Evolutionary conservation across 768 basidiomycete species (phyloP).

Genomic region (Amanita phalloides): DNA sequence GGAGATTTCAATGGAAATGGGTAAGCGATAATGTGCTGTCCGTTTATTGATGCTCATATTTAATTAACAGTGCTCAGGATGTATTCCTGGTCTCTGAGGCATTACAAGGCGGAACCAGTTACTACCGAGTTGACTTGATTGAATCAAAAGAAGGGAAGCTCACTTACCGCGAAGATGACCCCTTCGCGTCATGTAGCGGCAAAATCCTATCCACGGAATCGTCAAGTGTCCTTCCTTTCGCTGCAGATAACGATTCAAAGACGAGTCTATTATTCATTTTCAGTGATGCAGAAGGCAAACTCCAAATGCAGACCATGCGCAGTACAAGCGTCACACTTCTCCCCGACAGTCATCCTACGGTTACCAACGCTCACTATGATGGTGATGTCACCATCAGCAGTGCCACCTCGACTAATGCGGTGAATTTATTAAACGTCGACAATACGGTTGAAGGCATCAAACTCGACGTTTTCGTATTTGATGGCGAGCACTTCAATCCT

Average conservation of each 20-base stretch:
- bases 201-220: neutral
- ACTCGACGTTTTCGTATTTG: neutral
- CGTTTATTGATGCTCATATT: neutral
- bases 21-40: neutral
- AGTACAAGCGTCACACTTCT: neutral
- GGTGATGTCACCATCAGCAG: neutral
- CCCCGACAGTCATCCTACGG: neutral
- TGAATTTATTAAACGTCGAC: too few species aligned
- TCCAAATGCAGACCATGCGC: neutral
- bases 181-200: neutral
- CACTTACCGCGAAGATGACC: neutral
- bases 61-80: neutral
- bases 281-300: neutral
- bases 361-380: neutral
- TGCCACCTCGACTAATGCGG: neutral
- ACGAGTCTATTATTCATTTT: neutral
- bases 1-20: neutral
- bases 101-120: neutral
- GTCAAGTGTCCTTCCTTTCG: neutral
- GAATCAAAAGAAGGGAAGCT: neutral
- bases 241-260: neutral
- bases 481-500: neutral
- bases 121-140: neutral
- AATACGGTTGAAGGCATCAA: rapidly evolving
- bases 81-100: neutral